Evolutionary conservation across 179 eudicot genomes (phyloP), one percentile per base, ranked within the genome.

Genomic region (Pouteria campechiana): DNA sequence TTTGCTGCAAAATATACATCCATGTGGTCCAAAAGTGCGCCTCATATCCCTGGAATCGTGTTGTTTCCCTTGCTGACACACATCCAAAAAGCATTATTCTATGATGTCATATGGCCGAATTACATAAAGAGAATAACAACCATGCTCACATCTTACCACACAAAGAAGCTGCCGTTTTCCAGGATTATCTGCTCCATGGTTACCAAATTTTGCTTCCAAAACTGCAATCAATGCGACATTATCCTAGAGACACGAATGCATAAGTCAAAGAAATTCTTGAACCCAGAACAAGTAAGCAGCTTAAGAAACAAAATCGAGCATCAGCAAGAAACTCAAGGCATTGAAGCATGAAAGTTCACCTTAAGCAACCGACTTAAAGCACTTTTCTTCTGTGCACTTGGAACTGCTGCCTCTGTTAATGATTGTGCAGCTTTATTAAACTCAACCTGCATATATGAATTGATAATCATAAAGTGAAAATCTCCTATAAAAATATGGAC

Each of bases 351-450:
- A 22, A 62, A 17, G 37, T 39, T 37, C n/a, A 90, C 98, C 98
- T 82, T 90, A 23, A 86, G 76, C 64, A 90, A 72, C 34, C 98
- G 75, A 61, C 48, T 57, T 27, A 90, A 61, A 7, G 85, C 90
- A 44, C 70, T 66, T 74, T 82, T 90, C 69, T 75, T 90, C 70
- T 79, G 96, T 46, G 73, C 65, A 65, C 36, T 58, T 18, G 96
- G 87, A 58, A 81, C 82, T 21, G 73, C 64, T 41, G 94, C 88
- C 25, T 90, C 96, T 11, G 94, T 90, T 48, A 86, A 73, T 39
- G 98, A 90, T 53, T 90, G 96, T 23, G 98, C 96, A 53, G 98
- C 93, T 74, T 89, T 85, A 48, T 85, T 86, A 46, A 86, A 86
- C 54, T 86, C 95, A 53, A 90, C 98, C 95, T 85, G 47, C 16